Conservation (phyloP, 2,329 filamentous ascomycete species). For the Ilyonectria sp. region DNA sequence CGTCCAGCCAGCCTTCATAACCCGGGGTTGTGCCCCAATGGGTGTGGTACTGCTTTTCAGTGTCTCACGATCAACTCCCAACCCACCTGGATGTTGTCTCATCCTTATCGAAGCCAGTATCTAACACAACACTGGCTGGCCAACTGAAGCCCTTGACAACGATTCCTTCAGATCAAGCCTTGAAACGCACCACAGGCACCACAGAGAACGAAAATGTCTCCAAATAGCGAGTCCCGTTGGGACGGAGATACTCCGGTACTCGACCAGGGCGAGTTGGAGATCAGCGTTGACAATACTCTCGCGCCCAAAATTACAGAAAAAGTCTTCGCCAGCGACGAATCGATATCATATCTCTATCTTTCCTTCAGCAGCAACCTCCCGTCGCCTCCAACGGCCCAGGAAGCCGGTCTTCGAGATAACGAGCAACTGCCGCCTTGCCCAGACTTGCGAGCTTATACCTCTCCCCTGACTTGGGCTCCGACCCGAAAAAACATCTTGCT, state of each 20-base stretch:
- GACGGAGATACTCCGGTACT: conserved; percentile 19
- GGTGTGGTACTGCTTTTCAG: conserved; percentile 24
- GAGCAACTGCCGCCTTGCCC: conserved; percentile 70
- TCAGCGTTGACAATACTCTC: conserved; percentile 28
- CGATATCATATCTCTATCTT: conserved; percentile 59
- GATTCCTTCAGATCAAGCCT: not conserved
- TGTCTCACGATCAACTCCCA: conserved; percentile 9
- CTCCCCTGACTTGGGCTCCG: conserved; percentile 82
- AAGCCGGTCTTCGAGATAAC: conserved; percentile 34
- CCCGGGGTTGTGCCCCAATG: conserved; percentile 40
- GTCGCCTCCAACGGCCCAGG: conserved; percentile 38
- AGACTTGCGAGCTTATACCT: conserved; percentile 75
- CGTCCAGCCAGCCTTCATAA: conserved; percentile 37
- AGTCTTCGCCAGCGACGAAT: conserved; percentile 34
- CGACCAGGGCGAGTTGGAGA: conserved; percentile 39
- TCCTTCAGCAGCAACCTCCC: conserved; percentile 59
- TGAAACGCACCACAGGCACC: not conserved
- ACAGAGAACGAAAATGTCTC: conserved; percentile 31
- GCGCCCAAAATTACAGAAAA: conserved; percentile 27
- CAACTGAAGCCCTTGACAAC: not conserved
- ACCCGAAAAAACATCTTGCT: conserved; percentile 80
- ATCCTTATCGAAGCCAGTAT: not conserved
- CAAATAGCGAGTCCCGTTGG: conserved; percentile 23
- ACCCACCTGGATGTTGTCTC: not conserved
- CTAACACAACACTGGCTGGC: not conserved